Evolutionary conservation across 371 early-diverging fungal genomes (phyloP).

Genomic region (Mucor circinelloides): DNA sequence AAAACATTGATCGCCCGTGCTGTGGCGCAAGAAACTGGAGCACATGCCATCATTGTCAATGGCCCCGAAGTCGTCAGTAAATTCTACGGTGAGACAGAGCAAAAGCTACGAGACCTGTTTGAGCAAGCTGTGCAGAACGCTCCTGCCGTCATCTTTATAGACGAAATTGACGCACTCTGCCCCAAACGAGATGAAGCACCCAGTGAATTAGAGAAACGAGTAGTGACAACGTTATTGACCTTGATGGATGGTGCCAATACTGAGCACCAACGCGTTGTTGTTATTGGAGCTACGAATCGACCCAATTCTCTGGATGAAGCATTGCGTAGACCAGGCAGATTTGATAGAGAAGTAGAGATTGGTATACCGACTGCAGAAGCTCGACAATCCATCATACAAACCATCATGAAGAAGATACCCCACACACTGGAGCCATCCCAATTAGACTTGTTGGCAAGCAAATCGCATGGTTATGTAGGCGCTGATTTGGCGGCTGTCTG

Average conservation of each 20-base stretch:
- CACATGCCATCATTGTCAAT: slow-evolving; percentile 86
- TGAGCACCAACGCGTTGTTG: slow-evolving; percentile 59
- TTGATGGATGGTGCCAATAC: slow-evolving; percentile 89
- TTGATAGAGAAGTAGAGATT: slow-evolving; percentile 95
- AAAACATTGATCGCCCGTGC: slow-evolving; percentile 95
- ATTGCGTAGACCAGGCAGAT: slow-evolving; percentile 96
- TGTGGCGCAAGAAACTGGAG: slow-evolving; percentile 83
- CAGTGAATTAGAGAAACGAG: slow-evolving; percentile 81
- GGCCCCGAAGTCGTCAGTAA: slow-evolving; percentile 96
- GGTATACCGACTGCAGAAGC: slow-evolving; percentile 85
- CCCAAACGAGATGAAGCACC: slow-evolving; percentile 86
- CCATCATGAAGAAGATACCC: slow-evolving; percentile 73
- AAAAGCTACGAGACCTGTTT: slow-evolving; percentile 84
- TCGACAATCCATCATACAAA: slow-evolving; percentile 77
- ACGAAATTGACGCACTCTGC: slow-evolving; percentile 98
- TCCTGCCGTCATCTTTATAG: slow-evolving; percentile 97
- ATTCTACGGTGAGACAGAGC: slow-evolving; percentile 97
- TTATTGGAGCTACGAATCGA: slow-evolving; percentile 98
- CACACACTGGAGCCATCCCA: slow-evolving; percentile 63
- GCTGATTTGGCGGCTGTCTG: slow-evolving; percentile 92
- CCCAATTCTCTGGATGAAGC: slow-evolving; percentile 95
- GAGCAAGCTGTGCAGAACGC: slow-evolving; percentile 78
- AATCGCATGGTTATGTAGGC: slow-evolving; percentile 96
- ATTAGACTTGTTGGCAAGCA: slow-evolving; percentile 62
- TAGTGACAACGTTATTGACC: slow-evolving; percentile 97